A percentile compares a stretch with the other conserved stretches of the same genome.
These are phyloP conservation scores for Mycena leptocephala DNA, from an alignment of 768 basidiomycete species.

Conservation along the genomic window DNA sequence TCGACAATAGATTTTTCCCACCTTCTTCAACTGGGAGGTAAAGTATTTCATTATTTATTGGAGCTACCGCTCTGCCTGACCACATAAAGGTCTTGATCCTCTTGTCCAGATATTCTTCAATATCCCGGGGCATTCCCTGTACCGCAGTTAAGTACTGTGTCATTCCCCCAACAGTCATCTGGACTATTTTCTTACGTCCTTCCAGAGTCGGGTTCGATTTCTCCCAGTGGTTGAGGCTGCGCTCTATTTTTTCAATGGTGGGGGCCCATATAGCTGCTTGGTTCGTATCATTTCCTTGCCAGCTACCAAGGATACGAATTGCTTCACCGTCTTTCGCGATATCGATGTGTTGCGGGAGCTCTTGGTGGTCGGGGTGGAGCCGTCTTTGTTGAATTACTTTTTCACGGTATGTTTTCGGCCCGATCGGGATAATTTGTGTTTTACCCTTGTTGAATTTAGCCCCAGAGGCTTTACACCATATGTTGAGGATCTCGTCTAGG, in stretches of 20 bases:
- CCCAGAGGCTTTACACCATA: conserved; percentile 52
- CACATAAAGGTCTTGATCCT: conserved; percentile 39
- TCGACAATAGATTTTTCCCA: conserved; percentile 42
- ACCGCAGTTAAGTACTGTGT: conserved; percentile 51
- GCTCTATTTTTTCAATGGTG: conserved; percentile 39
- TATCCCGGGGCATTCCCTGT: conserved; percentile 46
- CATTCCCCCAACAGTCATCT: conserved; percentile 35
- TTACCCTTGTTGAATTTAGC: conserved; percentile 58
- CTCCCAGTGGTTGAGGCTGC: conserved; percentile 21
- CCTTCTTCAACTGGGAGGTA: conserved; percentile 33
- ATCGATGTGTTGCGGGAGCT: conserved; percentile 4
- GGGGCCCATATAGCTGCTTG: conserved; percentile 32
- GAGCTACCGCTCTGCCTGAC: not conserved
- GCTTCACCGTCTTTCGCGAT: conserved; percentile 37
- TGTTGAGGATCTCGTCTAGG: conserved; percentile 45
- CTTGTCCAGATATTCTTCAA: conserved; percentile 33
- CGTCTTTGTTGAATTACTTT: not conserved
- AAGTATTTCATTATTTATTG: conserved; percentile 31
- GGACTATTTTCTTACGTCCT: conserved; percentile 38
- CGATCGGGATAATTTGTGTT: conserved; percentile 39
- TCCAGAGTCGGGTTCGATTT: conserved; percentile 34
- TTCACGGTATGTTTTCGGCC: not conserved
- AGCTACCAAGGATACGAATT: conserved; percentile 28
- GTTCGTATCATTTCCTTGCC: conserved; percentile 42
- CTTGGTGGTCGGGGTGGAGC: not conserved